A percentile compares a stretch with the other conserved stretches of the same genome.
phyloP scores from a whole-genome alignment of 768 basidiomycete species.

The Favolaschia claudopus region DNA sequence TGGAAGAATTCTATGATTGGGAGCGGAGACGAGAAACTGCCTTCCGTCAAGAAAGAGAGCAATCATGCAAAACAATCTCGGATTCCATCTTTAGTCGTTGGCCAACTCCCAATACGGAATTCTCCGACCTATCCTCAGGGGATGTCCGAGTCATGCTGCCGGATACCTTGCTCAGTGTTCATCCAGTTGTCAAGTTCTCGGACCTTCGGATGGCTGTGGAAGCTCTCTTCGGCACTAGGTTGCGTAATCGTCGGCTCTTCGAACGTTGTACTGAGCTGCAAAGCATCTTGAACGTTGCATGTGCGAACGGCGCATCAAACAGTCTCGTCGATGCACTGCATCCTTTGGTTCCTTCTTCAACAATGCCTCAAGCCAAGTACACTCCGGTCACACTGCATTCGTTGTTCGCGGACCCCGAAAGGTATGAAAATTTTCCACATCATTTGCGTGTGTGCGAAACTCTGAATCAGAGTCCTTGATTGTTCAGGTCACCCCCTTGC shows the following conservation, averaged over 20 bases:
- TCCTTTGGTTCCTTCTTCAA: background rate
- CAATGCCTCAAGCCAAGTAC: background rate
- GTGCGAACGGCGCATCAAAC: background rate
- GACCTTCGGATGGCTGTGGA: background rate
- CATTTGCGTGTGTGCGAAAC: too few relatives aligned
- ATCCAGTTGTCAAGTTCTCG: slow-evolving; percentile 3
- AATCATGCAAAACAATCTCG: background rate
- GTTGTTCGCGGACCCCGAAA: background rate
- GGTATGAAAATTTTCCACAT: background rate
- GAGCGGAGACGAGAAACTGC: background rate
- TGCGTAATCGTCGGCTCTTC: slow-evolving; percentile 7
- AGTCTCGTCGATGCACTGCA: background rate
- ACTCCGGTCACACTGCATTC: background rate
- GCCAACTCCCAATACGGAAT: background rate
- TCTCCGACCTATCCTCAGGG: background rate
- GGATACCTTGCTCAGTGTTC: background rate
- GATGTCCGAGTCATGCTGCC: too few relatives aligned
- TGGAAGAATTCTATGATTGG: too few relatives aligned
- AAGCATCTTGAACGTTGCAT: background rate
- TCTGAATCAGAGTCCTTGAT: too few relatives aligned
- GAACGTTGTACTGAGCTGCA: background rate
- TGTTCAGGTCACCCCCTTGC: too few relatives aligned
- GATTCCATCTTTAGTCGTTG: background rate
- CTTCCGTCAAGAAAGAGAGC: background rate
- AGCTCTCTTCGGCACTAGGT: background rate